These are phyloP conservation scores for Trichoderma reesei DNA, from an alignment of 495 filamentous ascomycete genomes.

Conservation along the genomic window DNA sequence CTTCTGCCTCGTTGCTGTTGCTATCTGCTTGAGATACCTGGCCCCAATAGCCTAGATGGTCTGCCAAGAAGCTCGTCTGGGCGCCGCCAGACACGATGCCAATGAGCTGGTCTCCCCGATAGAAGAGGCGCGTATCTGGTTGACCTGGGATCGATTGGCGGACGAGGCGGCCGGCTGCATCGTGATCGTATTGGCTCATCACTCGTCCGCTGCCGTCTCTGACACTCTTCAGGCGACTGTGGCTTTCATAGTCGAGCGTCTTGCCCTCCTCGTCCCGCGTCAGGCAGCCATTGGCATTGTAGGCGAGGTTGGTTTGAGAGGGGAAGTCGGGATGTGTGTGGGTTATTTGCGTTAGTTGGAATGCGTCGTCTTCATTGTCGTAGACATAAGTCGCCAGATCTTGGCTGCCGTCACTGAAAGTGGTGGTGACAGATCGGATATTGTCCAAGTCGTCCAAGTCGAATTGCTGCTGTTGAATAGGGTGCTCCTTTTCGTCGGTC, in stretches of 20 bases:
- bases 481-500: not conserved
- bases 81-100: not conserved
- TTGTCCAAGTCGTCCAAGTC: not conserved
- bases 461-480: not conserved
- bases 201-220: not conserved
- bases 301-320: not conserved
- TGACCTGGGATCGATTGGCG: not conserved
- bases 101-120: not conserved
- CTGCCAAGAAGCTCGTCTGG: not conserved
- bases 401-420: not conserved
- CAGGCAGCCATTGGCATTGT: not conserved
- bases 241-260: not conserved
- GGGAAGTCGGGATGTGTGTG: not conserved
- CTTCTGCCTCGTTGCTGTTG: not conserved
- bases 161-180: not conserved
- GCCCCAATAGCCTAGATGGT: not conserved
- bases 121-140: not conserved
- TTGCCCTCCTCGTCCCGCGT: not conserved
- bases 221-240: not conserved
- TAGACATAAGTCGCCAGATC: not conserved
- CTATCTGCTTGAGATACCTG: not conserved
- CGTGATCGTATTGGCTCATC: not conserved
- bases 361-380: not conserved
- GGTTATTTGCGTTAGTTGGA: not conserved
- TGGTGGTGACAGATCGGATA: not conserved